These are phyloP conservation scores for Leptomonas pyrrhocoris DNA, from an alignment of 208 protist genomes.

Conservation along the genomic window DNA sequence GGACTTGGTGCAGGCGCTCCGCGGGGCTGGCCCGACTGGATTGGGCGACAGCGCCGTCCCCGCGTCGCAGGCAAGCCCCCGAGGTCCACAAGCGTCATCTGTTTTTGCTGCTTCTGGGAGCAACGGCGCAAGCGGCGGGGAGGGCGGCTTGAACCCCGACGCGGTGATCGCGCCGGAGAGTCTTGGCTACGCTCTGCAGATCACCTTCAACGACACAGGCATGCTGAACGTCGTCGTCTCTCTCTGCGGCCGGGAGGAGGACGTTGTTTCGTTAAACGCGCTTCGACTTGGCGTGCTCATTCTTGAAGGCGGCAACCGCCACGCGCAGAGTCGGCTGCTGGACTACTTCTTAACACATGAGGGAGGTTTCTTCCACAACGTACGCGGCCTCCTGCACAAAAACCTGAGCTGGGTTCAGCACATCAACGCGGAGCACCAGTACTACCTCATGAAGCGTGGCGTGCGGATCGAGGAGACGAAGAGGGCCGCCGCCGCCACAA, in stretches of 20 bases:
- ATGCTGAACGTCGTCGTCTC: conserved; percentile 56
- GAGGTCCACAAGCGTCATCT: neutral
- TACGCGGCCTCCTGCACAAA: conserved; percentile 55
- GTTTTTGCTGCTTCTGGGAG: neutral
- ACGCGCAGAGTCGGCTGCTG: conserved; percentile 64
- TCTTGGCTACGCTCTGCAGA: conserved; percentile 53
- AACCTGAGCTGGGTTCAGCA: conserved; percentile 50
- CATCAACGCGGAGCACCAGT: conserved; percentile 67
- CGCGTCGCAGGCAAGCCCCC: neutral
- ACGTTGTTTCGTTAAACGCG: conserved; percentile 68
- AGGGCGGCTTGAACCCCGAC: conserved; percentile 3
- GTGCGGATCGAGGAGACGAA: conserved; percentile 24
- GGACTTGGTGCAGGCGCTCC: conserved; percentile 8
- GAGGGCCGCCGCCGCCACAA: conserved; percentile 21
- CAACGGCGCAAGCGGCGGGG: neutral
- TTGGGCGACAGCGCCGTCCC: conserved; percentile 8
- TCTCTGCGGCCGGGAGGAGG: conserved; percentile 57
- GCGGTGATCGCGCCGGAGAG: conserved; percentile 13
- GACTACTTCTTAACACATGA: conserved; percentile 68
- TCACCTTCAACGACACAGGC: conserved; percentile 62
- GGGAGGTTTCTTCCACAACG: conserved; percentile 79
- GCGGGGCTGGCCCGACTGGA: neutral
- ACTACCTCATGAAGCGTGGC: conserved; percentile 64
- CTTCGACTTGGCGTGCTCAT: conserved; percentile 63
- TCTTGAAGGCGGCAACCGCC: conserved; percentile 78